Evolutionary conservation across 2,329 filamentous ascomycete species (phyloP).

Genomic region (Claviceps sp.): DNA sequence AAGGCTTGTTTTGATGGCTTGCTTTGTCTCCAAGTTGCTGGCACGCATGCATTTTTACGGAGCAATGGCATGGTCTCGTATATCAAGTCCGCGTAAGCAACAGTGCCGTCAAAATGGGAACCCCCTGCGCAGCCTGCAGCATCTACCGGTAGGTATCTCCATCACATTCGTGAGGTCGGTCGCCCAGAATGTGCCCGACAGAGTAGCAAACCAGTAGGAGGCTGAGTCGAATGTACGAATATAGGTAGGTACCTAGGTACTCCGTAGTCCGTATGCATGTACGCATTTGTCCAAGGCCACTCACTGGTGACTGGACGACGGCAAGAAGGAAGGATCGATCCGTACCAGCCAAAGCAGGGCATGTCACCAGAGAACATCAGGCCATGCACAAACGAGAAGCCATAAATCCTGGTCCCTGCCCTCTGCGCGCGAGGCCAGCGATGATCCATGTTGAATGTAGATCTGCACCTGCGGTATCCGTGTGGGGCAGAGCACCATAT

Average conservation of each 20-base stretch:
- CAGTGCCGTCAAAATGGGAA: background rate
- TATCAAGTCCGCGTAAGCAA: background rate
- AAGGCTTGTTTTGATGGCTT: background rate
- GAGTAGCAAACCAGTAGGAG: background rate
- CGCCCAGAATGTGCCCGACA: background rate
- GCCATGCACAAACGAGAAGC: background rate
- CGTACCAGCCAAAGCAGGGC: background rate
- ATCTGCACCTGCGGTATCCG: constrained; percentile 1
- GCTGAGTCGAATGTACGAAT: background rate
- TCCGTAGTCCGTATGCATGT: background rate
- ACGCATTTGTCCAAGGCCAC: background rate
- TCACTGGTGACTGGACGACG: background rate
- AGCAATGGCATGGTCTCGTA: background rate
- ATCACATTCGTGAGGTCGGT: background rate
- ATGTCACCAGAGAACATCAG: background rate
- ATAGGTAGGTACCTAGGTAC: background rate
- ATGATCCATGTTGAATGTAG: background rate
- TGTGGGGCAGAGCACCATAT: no score
- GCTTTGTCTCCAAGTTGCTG: background rate
- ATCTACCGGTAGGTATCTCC: background rate
- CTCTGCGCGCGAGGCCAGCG: background rate
- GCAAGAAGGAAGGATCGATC: background rate
- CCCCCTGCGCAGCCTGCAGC: background rate
- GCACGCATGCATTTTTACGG: background rate
- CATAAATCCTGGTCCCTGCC: background rate